Evolutionary conservation across 371 early-diverging fungal species (phyloP), one percentile per base, ranked within the genome.

Genomic region (Rhizopus sp.): DNA sequence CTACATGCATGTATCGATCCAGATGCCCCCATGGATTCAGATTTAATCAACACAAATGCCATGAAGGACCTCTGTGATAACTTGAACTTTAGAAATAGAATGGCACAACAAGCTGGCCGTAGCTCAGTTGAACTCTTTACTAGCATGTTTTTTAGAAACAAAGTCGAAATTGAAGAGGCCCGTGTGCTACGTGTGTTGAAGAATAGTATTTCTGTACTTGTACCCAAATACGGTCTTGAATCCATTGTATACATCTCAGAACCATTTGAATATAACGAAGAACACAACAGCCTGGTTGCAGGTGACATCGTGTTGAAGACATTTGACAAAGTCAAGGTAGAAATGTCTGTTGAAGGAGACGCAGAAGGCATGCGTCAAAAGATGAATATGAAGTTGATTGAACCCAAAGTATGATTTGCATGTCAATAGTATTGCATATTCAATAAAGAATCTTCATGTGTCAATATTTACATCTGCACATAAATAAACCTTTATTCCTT

Each of bases 191-290:
- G 93, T 51, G 83, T 96, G 10, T 70, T 95, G 55, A 91, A 95
- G 73, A 98, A 97, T 73, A 98, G 97, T 10, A 90, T 97, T 57
- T 73, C 88, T 49, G 96, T 94, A 4, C 79, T 97, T 41, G 89
- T 96, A 17, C 99, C 96, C 38, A 89, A 88, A 81, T 95, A 92
- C 68, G 98, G 98, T 45, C 87, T 98, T 53, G 98, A 98, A 72
- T 89, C 95, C 30, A 82, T 95, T 49, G 91, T 98, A 9, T 91
- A 93, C 57, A 73, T 83, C 0, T 67, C 73, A 17, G 55, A 53
- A n/a, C 47, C 68, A 3, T 72, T 76, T 34, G 57, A 51, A 13
- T 76, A 70, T 40, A 67, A 75, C 59, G 67, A 72, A 15, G 68
- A 62, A 40, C 68, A 34, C 7, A 75, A 77, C 46, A 55, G 62